phyloP scores from a whole-genome alignment of 2,329 filamentous ascomycete species.

The Fusarium sp. region DNA sequence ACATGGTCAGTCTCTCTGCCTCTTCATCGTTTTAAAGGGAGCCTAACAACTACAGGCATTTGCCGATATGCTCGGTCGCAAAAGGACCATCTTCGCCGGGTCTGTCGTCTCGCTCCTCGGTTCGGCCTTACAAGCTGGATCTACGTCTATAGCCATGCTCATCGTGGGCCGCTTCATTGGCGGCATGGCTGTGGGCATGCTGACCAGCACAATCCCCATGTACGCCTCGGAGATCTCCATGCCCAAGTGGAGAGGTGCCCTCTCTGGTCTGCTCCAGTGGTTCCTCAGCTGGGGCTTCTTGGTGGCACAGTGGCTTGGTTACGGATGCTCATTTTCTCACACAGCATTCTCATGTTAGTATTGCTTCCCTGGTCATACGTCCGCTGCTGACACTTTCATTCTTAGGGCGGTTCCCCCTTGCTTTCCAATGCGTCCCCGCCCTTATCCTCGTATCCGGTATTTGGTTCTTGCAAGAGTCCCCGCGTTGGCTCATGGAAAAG shows the following conservation, averaged over 20 bases:
- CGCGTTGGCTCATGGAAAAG: conserved; percentile 54
- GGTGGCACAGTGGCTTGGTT: conserved; percentile 56
- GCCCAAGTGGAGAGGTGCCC: conserved; percentile 55
- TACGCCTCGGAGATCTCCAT: conserved; percentile 62
- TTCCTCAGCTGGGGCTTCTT: conserved; percentile 61
- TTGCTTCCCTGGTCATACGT: not conserved
- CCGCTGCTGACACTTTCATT: not conserved
- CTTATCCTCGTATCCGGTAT: conserved; percentile 44
- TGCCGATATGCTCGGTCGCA: conserved; percentile 51
- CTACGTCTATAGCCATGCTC: conserved; percentile 57
- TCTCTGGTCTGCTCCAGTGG: conserved; percentile 62
- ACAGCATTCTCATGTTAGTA: conserved; percentile 49
- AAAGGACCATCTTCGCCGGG: conserved; percentile 50
- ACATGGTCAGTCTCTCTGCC: conserved; percentile 41
- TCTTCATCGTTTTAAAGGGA: not conserved
- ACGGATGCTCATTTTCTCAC: conserved; percentile 50
- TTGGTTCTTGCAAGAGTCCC: conserved; percentile 47
- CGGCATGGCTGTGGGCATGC: conserved; percentile 64
- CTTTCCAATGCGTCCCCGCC: conserved; percentile 49
- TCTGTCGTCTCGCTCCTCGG: conserved; percentile 51
- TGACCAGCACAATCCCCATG: conserved; percentile 63
- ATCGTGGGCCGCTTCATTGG: conserved; percentile 66
- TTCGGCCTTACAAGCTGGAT: conserved; percentile 52
- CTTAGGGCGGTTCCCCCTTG: conserved; percentile 52
- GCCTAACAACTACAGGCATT: conserved; percentile 31